phyloP scores from a whole-genome alignment of 306 rosid species.

The Potentilla sterilis region DNA sequence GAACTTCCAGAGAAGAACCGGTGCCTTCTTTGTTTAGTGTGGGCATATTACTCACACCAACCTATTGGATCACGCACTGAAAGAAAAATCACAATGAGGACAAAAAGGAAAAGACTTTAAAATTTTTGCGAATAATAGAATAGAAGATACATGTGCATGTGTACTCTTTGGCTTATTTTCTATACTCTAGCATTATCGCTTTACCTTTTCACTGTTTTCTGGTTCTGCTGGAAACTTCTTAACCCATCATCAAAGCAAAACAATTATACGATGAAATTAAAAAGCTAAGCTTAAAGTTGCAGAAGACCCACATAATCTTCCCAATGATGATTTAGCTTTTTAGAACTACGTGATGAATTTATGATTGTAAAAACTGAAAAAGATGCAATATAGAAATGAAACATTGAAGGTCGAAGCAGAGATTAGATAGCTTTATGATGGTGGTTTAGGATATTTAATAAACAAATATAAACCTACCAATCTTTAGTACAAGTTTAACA shows the following conservation, averaged over 20 bases:
- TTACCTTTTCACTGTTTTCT: constrained; percentile 39
- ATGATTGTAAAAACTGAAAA: constrained; percentile 1
- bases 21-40: constrained; percentile 27
- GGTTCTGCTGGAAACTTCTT: constrained; percentile 50
- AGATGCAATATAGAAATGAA: background rate
- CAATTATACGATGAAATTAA: constrained; percentile 13
- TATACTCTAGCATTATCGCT: constrained; percentile 28
- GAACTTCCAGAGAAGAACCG: constrained; percentile 29
- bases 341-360: constrained; percentile 16
- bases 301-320: constrained; percentile 32
- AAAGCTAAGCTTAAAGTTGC: constrained; percentile 11
- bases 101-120: constrained; percentile 39
- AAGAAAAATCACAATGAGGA: constrained; percentile 40
- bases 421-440: constrained; percentile 29
- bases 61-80: constrained; percentile 45
- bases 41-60: constrained; percentile 21
- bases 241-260: constrained; percentile 37
- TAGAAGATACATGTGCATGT: constrained; percentile 46
- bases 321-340: constrained; percentile 37
- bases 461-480: constrained; percentile 10
- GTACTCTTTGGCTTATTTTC: constrained; percentile 6
- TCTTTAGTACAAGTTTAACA: background rate
- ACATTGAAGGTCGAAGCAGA: background rate
- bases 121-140: constrained; percentile 13
- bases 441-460: constrained; percentile 13